Base-by-base conservation (phyloP, 140 eudicot genomes). In the Oenanthe javanica region DNA sequence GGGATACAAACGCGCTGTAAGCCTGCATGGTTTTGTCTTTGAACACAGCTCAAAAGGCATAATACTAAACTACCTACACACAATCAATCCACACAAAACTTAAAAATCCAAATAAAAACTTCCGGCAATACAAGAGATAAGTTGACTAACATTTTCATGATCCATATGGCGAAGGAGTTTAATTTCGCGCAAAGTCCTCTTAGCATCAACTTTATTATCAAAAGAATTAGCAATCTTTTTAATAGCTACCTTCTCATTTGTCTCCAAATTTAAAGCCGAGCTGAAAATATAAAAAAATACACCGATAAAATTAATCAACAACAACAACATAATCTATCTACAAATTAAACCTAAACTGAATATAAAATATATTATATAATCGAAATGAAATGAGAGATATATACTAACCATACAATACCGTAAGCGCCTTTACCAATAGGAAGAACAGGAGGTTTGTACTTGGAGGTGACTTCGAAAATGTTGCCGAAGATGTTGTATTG, bases 361-460 rank as follows among this genome's bases (percentile, higher is more conserved):
- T 42, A 42, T 42, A 42, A 42, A 2, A 42, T 42, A 42, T 42
- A 42, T 42, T 42, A 42, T 42, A 42, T 2, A 42, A 42, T 42
- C 4, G 45, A 42, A 42, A 42, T 42, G 3, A 42, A 2, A 42
- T 42, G 4, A 42, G 45, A 42, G 45, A 42, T 1, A 3, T 6
- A 77, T 55, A 6, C 9, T 5, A 2, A 94, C 99, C 99, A 95
- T 81, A 95, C 99, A 76, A 92, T 95, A 85, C 99, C 99, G 81
- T 92, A 95, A 2, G 99, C 99, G 81, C 99, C 99, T 87, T 92
- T 92, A 23, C 99, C 99, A 57, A 95, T 92, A 7, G 97, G 99
- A 96, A 90, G 88, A 83, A 95, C 92, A 2, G 99, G 99, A 27
- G 99, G 99, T 48, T 90, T 90, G 85, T 95, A 95, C 88, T 95